Evolutionary conservation across 139 green algal genomes (phyloP), one percentile per base, ranked within the genome.

Genomic region (Raphidocelis subcapitata): DNA sequence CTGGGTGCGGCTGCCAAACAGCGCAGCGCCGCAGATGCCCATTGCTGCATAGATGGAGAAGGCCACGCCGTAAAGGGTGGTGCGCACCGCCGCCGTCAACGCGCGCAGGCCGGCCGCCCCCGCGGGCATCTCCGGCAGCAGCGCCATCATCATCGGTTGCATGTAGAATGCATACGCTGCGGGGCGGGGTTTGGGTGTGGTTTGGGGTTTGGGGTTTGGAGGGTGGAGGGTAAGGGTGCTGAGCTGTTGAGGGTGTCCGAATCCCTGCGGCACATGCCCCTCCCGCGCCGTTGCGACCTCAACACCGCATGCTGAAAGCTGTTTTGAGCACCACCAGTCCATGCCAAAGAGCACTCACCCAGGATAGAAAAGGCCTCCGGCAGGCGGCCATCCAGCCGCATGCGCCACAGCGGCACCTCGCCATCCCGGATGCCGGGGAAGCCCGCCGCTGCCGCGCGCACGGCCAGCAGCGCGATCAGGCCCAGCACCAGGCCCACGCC

Each of bases 361-460:
- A 90, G 62, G 2, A 88, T 75, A 28, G 85, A 75, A 76, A 90
- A 90, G 0, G 82, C 82, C 66, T 90, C 82, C 2, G 85, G 81
- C 60, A 89, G 70, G 16, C 81, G 75, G 0, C 23, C 62, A 49
- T 84, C 78, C 14, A 87, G 33, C 67, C 79, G 72, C 3, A 89
- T 55, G 1, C 31, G 32, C 57, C 79, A 84, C 2, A 94, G 49
- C 28, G 86, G 82, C 65, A 96, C 78, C 70, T 93, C 84, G 0
- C 91, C 88, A 18, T 24, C 36, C 0, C 26, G 16, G 0, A 96
- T 77, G 16, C 88, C 90, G 2, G 91, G 91, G 51, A 96, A 87
- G 59, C 86, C 84, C 26, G 64, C 56, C 0, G 51, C 26, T 2
- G 65, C 23, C 0, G 82, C 57, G 1, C 73, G 41, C 24, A 52